phyloP scores from a whole-genome alignment of 1,139 yeast genomes.

The Pichia sp. region DNA sequence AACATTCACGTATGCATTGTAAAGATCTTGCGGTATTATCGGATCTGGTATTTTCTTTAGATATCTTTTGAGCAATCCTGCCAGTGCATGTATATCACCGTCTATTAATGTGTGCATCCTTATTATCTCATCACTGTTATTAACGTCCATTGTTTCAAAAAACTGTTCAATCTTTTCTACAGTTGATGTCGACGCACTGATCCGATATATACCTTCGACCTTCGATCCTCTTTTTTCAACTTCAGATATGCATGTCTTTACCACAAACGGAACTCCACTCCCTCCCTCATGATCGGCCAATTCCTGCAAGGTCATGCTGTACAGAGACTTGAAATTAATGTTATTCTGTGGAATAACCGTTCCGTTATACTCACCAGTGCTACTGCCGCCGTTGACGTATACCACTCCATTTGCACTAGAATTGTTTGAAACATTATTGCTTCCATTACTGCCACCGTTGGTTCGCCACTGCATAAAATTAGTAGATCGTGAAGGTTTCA shows the following conservation, averaged over 20 bases:
- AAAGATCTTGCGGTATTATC: slow-evolving; percentile 64
- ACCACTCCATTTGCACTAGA: not conserved
- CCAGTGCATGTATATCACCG: slow-evolving; percentile 81
- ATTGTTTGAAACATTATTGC: not conserved
- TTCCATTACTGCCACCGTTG: slow-evolving; percentile 6
- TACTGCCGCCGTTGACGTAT: not conserved
- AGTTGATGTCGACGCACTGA: slow-evolving; percentile 83
- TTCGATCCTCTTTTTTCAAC: slow-evolving; percentile 72
- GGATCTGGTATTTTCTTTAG: slow-evolving; percentile 83
- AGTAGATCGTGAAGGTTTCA: slow-evolving; percentile 41
- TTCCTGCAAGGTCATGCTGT: slow-evolving; percentile 50
- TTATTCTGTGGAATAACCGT: not conserved
- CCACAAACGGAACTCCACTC: slow-evolving; percentile 57
- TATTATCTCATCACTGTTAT: slow-evolving; percentile 36
- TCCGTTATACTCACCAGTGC: not conserved
- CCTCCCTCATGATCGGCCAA: slow-evolving; percentile 59
- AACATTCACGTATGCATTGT: slow-evolving; percentile 59
- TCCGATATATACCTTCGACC: slow-evolving; percentile 83
- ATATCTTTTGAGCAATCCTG: slow-evolving; percentile 83
- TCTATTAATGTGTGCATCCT: slow-evolving; percentile 43
- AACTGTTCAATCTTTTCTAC: slow-evolving; percentile 50
- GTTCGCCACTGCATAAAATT: slow-evolving; percentile 38
- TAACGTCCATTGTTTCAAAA: slow-evolving; percentile 33
- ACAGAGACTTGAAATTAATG: slow-evolving; percentile 28
- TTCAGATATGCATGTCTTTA: slow-evolving; percentile 69